A percentile compares a stretch with the other conserved stretches of the same genome.
Conservation (phyloP, 179 eudicot species). For the Silene coronaria region DNA sequence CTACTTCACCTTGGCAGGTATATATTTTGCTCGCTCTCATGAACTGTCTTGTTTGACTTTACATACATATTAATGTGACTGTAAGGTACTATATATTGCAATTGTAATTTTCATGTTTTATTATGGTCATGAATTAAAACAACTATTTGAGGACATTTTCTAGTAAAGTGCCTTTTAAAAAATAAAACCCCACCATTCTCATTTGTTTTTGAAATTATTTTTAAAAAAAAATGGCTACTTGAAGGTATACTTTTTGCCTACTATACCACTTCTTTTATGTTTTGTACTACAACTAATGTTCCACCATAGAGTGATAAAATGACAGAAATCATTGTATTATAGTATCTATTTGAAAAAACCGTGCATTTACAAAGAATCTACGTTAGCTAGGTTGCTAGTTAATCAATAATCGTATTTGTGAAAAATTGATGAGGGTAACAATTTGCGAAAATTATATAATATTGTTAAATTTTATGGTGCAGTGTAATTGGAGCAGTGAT, state of each 20-base stretch:
- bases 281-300: not conserved
- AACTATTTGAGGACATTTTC: slow-evolving; percentile 1
- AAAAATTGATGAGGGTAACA: too few species aligned
- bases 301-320: not conserved
- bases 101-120: not conserved
- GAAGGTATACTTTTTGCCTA: slow-evolving; percentile 1
- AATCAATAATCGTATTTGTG: too few species aligned
- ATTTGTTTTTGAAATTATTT: slow-evolving; percentile 3
- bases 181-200: slow-evolving; percentile 19
- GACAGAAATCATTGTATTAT: not conserved
- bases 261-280: not conserved
- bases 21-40: not conserved
- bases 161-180: slow-evolving; percentile 20
- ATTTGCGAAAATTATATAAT: too few species aligned
- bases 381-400: too few species aligned
- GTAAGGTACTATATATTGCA: too few species aligned
- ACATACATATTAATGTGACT: not conserved
- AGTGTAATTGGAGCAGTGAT: slow-evolving; percentile 39
- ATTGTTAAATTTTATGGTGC: slow-evolving; percentile 11
- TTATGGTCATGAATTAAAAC: not conserved
- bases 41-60: slow-evolving; percentile 1
- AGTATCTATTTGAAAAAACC: too few species aligned
- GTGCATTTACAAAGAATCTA: too few species aligned
- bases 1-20: slow-evolving; percentile 83
- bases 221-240: not conserved